Percentiles rank a stretch among this genome's conserved stretches.
phyloP scores from a whole-genome alignment of 176 grass and related monocot species.

The Triticum monococcum region DNA sequence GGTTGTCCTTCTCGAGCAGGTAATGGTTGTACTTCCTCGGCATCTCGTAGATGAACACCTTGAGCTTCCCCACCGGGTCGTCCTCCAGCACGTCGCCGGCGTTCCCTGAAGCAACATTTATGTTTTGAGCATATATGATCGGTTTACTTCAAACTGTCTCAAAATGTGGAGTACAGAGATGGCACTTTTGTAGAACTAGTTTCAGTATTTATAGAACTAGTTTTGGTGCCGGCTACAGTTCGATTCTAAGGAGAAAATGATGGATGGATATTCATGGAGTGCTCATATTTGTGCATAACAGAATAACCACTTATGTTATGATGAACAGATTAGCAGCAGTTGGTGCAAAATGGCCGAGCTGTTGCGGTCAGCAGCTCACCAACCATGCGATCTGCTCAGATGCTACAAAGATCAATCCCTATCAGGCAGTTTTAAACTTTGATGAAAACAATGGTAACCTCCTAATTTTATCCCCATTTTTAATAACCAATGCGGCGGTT shows the following conservation, averaged over 20 bases:
- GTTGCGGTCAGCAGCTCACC: constrained; percentile 33
- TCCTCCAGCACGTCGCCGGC: constrained; percentile 51
- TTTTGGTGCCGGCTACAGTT: neutral
- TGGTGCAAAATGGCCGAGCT: constrained; percentile 12
- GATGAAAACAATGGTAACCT: neutral
- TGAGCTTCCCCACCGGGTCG: constrained; percentile 59
- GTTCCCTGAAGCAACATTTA: constrained; percentile 1
- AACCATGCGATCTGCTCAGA: constrained; percentile 29
- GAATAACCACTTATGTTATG: neutral
- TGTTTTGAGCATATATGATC: neutral
- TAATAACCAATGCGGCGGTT: constrained; percentile 26
- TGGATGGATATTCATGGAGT: neutral
- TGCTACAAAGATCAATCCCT: constrained; percentile 30
- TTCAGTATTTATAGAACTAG: no score
- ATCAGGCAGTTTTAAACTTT: constrained; percentile 21
- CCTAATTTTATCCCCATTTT: neutral
- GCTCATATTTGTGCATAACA: neutral
- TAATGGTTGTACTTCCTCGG: constrained; percentile 61
- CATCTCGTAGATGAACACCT: constrained; percentile 70
- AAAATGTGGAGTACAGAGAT: neutral
- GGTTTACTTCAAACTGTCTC: neutral
- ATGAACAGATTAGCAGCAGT: neutral
- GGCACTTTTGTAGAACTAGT: neutral
- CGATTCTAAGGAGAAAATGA: neutral
- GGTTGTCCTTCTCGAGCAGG: constrained; percentile 48